Evolutionary conservation across 345 rosid species (phyloP), one percentile per base, ranked within the genome.

Genomic region (Melaleuca quinquenervia): DNA sequence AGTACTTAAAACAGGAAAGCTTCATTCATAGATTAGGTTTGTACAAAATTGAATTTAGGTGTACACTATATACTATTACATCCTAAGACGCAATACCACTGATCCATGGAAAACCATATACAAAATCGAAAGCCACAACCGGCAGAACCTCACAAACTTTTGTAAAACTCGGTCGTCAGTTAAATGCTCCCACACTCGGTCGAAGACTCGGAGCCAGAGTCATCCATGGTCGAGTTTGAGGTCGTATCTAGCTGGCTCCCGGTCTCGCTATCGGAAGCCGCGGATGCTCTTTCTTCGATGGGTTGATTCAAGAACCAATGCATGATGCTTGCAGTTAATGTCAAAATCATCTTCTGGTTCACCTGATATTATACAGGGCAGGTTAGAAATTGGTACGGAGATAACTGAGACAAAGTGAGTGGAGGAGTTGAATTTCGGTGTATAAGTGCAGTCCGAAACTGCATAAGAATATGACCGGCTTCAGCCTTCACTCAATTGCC

Each of bases 331-430:
- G 98, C 98, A 2, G 99, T 95, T 89, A 97, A 89, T 7, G 98
- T 97, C 36, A 97, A 91, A 84, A 97, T 96, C 98, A 97, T 97
- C 93, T 97, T 96, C 89, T 97, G 99, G 85, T 97, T 97, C 90
- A 96, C 99, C 98, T 97, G 93, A 26, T 75, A 85, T 8, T 48
- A 18, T 85, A 52, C 74, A 64, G 60, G 55, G 18, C 18, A 82
- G 15, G 45, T 41, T 56, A 50, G 48, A 7, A 48, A 26, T 54
- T 14, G 16, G 51, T 27, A 48, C 13, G 36, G 52, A 55, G 52
- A 51, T 41, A 50, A 50, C 26, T 22, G 49, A 50, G 45, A 51
- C 55, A 52, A n/a, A 14, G 82, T 52, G 36, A 26, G 78, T 6
- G 36, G 2, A 75, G 53, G 55, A 36, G 52, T n/a, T 62, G 27